Base-by-base conservation (phyloP, 257 asterid genomes). In the Solanum bulbocastanum region DNA sequence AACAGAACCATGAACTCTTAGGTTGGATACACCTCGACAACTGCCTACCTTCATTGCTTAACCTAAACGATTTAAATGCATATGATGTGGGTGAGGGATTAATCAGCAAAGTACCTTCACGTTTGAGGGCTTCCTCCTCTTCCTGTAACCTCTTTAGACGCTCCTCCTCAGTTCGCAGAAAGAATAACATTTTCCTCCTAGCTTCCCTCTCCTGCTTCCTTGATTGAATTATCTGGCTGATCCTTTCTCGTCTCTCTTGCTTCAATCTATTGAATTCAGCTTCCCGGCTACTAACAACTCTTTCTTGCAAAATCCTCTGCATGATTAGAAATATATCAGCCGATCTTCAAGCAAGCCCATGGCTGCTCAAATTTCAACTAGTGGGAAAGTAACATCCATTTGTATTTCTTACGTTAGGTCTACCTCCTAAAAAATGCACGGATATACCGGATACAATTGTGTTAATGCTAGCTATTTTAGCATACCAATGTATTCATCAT, bases 81-180 rank as follows among this genome's bases (percentile, higher is more conserved):
- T 36, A 87, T n/a, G 18, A 68, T 8, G n/a, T 36, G 37, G 69
- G n/a, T 58, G 49, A 39, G 22, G 15, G 1, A n/a, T 78, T 14
- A 78, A 78, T 2, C 2, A 27, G 75, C 4, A 2, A 66, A 7
- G 71, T 92, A 96, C 99, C 99, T 96, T 96, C 98, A 83, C 32
- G 96, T 90, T 90, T 96, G 87, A 94, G 91, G 42, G 96, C 98
- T 89, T 94, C 98, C 92, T 95, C 99, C 93, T 93, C 98, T 87
- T 95, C 99, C 20, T 62, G 96, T 90, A 91, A 37, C 94, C 88
- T 94, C 90, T 87, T 92, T 76, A 90, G 93, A 86, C 92, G 93
- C 89, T 95, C 98, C 91, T 95, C 99, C 89, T 96, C 98, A 23
- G 90, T 33, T 88, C 89, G 93, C 91, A 95, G 90, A 88, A 90